phyloP scores from a whole-genome alignment of 1,284 basidiomycete genomes.

The Ganoderma lucidum region DNA sequence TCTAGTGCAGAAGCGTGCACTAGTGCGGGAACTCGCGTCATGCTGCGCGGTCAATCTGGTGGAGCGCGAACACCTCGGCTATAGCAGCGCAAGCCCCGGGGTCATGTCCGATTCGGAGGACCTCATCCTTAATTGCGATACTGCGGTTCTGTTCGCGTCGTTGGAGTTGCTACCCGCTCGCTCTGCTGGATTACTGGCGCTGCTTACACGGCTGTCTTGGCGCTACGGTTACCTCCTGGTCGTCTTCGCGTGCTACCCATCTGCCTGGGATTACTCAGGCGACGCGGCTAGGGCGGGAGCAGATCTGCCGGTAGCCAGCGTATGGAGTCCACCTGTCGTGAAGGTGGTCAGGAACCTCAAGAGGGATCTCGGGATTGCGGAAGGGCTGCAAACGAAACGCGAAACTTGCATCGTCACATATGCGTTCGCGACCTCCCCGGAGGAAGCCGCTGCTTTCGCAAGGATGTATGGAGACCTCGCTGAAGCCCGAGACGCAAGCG shows the following conservation, averaged over 20 bases:
- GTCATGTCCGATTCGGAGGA: constrained; percentile 36
- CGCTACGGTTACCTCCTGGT: constrained; percentile 61
- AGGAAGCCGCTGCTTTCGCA: constrained; percentile 60
- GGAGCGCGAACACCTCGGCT: constrained; percentile 62
- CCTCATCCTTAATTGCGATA: constrained; percentile 64
- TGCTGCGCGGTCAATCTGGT: constrained; percentile 60
- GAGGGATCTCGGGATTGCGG: constrained; percentile 64
- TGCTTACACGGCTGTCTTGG: constrained; percentile 62
- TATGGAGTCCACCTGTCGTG: constrained; percentile 68
- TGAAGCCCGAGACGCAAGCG: constrained; percentile 50
- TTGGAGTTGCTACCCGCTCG: constrained; percentile 64
- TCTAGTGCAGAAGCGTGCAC: constrained; percentile 68
- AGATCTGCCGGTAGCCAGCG: constrained; percentile 36
- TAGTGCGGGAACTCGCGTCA: constrained; percentile 59
- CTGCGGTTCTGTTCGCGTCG: constrained; percentile 62
- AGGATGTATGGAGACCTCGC: constrained; percentile 65
- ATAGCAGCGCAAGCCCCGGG: background rate
- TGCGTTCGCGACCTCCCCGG: constrained; percentile 67
- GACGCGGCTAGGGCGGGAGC: constrained; percentile 34
- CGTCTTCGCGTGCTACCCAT: constrained; percentile 71
- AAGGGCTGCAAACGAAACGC: constrained; percentile 60
- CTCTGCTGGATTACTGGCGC: constrained; percentile 49
- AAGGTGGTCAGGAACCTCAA: constrained; percentile 71
- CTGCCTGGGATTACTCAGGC: constrained; percentile 43
- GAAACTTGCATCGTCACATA: constrained; percentile 50